Percentiles rank a stretch among this genome's conserved stretches.
These are phyloP conservation scores for Aspergillus ochraceoroseus DNA, from an alignment of 2,329 filamentous ascomycete genomes.

Conservation along the genomic window DNA sequence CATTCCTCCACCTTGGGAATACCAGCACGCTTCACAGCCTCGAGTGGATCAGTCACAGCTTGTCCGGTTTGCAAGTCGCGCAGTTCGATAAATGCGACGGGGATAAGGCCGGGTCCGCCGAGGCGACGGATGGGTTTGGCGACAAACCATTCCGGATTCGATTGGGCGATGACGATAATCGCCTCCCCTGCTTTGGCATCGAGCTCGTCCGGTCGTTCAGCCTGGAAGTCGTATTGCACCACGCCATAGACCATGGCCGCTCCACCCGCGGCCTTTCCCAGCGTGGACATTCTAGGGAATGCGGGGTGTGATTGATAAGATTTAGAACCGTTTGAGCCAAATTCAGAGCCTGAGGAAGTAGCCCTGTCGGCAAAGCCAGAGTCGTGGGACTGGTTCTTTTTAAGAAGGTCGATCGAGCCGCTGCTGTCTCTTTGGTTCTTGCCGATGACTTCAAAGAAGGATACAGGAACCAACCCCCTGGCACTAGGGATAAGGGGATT, in stretches of 20 bases:
- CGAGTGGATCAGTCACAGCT: constrained; percentile 73
- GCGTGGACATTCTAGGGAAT: constrained; percentile 42
- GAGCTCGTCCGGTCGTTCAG: constrained; percentile 90
- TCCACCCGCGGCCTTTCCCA: constrained; percentile 53
- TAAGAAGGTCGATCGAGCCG: constrained; percentile 55
- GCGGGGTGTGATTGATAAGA: constrained; percentile 23
- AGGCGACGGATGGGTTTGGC: constrained; percentile 97
- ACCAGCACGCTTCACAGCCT: constrained; percentile 80
- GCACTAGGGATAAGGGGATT: constrained; percentile 82
- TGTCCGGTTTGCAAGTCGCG: constrained; percentile 86
- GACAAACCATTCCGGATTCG: constrained; percentile 98
- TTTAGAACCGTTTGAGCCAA: constrained; percentile 17
- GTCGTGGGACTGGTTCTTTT: constrained; percentile 68
- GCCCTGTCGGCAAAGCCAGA: constrained; percentile 72
- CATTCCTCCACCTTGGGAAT: constrained; percentile 96
- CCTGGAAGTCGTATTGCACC: constrained; percentile 94
- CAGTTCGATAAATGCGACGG: constrained; percentile 94
- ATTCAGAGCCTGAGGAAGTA: constrained; percentile 28
- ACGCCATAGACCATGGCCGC: constrained; percentile 88
- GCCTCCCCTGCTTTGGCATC: constrained; percentile 93
- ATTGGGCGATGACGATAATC: constrained; percentile 97
- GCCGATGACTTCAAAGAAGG: constrained; percentile 86
- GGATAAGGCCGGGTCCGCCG: constrained; percentile 92
- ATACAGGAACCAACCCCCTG: constrained; percentile 85
- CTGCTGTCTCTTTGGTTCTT: constrained; percentile 88